A percentile compares a stretch with the other conserved stretches of the same genome.
phyloP scores from a whole-genome alignment of 345 rosid genomes.

The Arabidopsis suecica region DNA sequence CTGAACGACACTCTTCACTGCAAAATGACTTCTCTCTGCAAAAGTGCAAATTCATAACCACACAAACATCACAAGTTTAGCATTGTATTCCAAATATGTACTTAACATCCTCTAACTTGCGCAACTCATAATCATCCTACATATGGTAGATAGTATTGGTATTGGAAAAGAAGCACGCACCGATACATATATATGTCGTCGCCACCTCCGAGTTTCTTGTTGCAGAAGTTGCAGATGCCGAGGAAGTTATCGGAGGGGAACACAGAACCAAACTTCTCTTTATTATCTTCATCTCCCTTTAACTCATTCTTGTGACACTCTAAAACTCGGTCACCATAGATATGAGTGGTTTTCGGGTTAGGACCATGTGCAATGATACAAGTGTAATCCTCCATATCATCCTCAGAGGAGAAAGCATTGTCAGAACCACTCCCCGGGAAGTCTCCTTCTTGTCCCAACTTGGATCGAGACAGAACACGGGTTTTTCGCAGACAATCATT shows the following conservation, averaged over 20 bases:
- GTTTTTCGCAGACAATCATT: slow-evolving; percentile 37
- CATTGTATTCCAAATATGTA: neutral
- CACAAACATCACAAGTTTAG: slow-evolving; percentile 26
- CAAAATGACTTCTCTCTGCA: slow-evolving; percentile 91
- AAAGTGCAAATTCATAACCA: neutral
- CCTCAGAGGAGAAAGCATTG: slow-evolving; percentile 47
- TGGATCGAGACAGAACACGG: slow-evolving; percentile 44
- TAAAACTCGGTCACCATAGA: slow-evolving; percentile 76
- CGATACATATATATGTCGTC: slow-evolving; percentile 86
- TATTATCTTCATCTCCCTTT: slow-evolving; percentile 29
- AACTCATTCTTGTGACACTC: slow-evolving; percentile 54
- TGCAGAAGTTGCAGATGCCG: slow-evolving; percentile 74
- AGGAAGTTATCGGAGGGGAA: slow-evolving; percentile 53
- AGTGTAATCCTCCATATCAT: slow-evolving; percentile 90
- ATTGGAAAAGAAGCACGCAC: slow-evolving; percentile 47
- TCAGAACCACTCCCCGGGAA: slow-evolving; percentile 6
- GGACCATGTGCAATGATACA: slow-evolving; percentile 83
- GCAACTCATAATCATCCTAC: neutral
- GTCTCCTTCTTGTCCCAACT: slow-evolving; percentile 38
- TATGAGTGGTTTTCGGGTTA: slow-evolving; percentile 80
- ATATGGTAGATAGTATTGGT: neutral
- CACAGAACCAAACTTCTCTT: slow-evolving; percentile 30
- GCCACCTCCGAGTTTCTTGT: slow-evolving; percentile 63
- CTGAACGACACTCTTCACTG: slow-evolving; percentile 65
- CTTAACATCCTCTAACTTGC: neutral